A percentile compares a stretch with the other conserved stretches of the same genome.
Conservation (phyloP, 2,329 filamentous ascomycete genomes). For the Dactylellina leptospora region DNA sequence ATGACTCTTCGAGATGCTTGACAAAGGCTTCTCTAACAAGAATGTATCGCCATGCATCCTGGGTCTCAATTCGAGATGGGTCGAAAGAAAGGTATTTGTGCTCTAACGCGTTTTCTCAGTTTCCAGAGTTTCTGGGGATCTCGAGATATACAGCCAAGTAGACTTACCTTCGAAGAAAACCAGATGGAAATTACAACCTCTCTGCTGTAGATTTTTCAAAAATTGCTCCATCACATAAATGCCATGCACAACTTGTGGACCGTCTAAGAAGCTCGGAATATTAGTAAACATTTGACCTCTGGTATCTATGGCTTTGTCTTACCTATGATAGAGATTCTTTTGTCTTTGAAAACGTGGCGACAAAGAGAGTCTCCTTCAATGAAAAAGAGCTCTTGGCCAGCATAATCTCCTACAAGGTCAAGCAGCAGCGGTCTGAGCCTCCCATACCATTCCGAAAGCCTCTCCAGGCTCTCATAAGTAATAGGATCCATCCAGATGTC, state of each 20-base stretch:
- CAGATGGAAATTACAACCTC: conserved; percentile 76
- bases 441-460: too few species aligned
- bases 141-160: too few species aligned
- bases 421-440: conserved; percentile 59
- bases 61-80: conserved; percentile 55
- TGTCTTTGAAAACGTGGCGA: conserved; percentile 70
- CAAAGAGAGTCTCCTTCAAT: conserved; percentile 78
- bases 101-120: conserved; percentile 5
- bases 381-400: conserved; percentile 75
- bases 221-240: conserved; percentile 74
- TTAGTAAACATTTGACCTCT: background rate
- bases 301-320: conserved; percentile 41
- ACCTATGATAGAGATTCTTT: conserved; percentile 71
- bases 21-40: conserved; percentile 72
- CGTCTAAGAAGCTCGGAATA: conserved; percentile 61
- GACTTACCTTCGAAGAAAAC: conserved; percentile 70
- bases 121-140: background rate
- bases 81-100: conserved; percentile 56
- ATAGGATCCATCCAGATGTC: too few species aligned
- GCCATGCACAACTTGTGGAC: conserved; percentile 76
- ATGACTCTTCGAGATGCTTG: conserved; percentile 66
- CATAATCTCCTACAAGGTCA: conserved; percentile 78
- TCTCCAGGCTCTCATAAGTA: too few species aligned
- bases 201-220: conserved; percentile 68
- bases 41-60: conserved; percentile 65